Percentiles rank a stretch among this genome's conserved stretches.
phyloP scores from a whole-genome alignment of 305 asterid genomes.

The Lippia alba region DNA sequence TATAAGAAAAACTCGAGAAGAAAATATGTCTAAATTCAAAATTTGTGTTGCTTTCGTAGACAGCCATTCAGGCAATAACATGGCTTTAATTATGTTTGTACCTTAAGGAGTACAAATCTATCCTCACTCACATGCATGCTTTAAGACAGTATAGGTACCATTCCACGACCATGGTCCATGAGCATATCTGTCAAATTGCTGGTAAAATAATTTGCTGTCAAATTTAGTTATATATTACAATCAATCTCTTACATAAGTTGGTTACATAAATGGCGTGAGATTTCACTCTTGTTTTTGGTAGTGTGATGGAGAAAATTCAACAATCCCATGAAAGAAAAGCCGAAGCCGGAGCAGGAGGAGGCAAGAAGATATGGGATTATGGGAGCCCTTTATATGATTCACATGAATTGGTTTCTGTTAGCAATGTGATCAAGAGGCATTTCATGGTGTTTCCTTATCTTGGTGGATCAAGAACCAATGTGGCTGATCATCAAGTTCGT shows the following conservation, averaged over 20 bases:
- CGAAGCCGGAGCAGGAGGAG: not conserved
- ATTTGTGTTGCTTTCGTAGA: not conserved
- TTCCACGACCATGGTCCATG: slow-evolving; percentile 3
- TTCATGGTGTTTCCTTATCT: slow-evolving; percentile 44
- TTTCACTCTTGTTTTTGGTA: not conserved
- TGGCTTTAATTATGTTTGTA: slow-evolving; percentile 4
- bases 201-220: slow-evolving; percentile 10
- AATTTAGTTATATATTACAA: not conserved
- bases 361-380: slow-evolving; percentile 52
- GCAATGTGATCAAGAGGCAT: slow-evolving; percentile 48
- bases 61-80: not conserved
- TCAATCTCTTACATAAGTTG: not conserved
- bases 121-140: not conserved
- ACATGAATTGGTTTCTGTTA: slow-evolving; percentile 48
- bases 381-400: slow-evolving; percentile 63
- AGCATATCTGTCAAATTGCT: slow-evolving; percentile 25
- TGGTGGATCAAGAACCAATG: slow-evolving; percentile 32
- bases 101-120: not conserved
- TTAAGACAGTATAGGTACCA: not conserved
- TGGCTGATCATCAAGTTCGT: not conserved
- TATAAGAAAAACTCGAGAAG: not conserved
- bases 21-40: not conserved
- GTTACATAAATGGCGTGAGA: not conserved
- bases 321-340: slow-evolving; percentile 25
- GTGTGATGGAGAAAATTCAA: not conserved